These are phyloP conservation scores for Nematocida parisii DNA, from an alignment of 371 early-diverging fungal species.

Conservation along the genomic window DNA sequence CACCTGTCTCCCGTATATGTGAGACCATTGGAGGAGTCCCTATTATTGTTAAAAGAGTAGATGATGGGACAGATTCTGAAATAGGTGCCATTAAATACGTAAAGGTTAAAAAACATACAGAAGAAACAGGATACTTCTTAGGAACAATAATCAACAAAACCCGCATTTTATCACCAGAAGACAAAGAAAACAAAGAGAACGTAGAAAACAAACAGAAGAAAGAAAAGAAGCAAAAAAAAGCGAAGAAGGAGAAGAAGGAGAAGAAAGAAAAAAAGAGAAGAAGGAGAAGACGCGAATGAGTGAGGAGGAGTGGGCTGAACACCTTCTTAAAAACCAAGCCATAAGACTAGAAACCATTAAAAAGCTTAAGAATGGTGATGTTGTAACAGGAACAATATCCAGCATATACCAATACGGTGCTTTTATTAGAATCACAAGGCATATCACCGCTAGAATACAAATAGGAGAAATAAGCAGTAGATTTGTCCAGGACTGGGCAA, in stretches of 20 bases:
- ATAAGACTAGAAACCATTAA: background rate
- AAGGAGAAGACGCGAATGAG: background rate
- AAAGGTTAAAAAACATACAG: background rate
- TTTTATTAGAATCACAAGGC: background rate
- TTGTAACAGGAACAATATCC: conserved; percentile 20
- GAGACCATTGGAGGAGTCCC: background rate
- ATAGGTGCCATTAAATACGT: conserved; percentile 9
- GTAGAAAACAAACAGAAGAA: background rate
- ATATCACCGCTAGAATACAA: conserved; percentile 19
- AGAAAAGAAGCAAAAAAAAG: background rate
- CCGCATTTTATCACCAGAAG: too few relatives aligned
- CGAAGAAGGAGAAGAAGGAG: background rate
- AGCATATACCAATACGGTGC: conserved; percentile 46
- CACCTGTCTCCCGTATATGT: background rate
- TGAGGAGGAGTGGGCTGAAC: background rate
- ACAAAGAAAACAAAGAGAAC: background rate
- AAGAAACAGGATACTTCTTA: background rate
- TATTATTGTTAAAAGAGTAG: background rate
- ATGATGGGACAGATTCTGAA: background rate
- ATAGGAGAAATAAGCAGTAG: conserved; percentile 35
- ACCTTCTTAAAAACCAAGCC: background rate
- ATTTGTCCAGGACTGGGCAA: conserved; percentile 45
- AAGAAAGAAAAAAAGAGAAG: background rate
- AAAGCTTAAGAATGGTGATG: conserved; percentile 36
- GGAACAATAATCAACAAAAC: background rate